These are phyloP conservation scores for Multifurca ochricompacta DNA, from an alignment of 768 basidiomycete genomes.

Conservation along the genomic window DNA sequence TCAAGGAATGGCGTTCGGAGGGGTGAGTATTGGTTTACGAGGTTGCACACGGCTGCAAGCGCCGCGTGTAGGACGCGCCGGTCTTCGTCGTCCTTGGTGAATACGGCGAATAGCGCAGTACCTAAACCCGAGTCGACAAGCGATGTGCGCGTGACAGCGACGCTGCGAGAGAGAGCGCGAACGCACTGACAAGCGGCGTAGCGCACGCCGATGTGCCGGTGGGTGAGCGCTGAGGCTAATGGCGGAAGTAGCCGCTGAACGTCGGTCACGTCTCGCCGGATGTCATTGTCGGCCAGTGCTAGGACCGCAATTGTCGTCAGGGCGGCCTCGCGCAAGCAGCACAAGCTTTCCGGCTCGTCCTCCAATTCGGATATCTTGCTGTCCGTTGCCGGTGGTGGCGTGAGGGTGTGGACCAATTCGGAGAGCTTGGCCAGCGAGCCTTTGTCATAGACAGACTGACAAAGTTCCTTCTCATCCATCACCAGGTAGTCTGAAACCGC, in stretches of 20 bases:
- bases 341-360: slow-evolving; percentile 57
- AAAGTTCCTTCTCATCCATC: slow-evolving; percentile 58
- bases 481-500: slow-evolving; percentile 53
- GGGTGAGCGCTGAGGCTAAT: slow-evolving; percentile 46
- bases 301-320: slow-evolving; percentile 71
- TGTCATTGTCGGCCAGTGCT: slow-evolving; percentile 62
- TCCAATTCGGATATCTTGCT: slow-evolving; percentile 46
- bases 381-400: slow-evolving; percentile 31
- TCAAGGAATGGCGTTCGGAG: slow-evolving; percentile 63
- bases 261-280: slow-evolving; percentile 62
- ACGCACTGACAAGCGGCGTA: slow-evolving; percentile 85
- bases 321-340: slow-evolving; percentile 60
- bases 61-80: slow-evolving; percentile 64
- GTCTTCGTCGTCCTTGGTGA: slow-evolving; percentile 53
- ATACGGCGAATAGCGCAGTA: slow-evolving; percentile 54
- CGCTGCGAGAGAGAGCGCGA: slow-evolving; percentile 69
- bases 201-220: slow-evolving; percentile 65
- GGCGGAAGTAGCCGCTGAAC: slow-evolving; percentile 46
- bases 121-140: slow-evolving; percentile 80
- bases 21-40: slow-evolving; percentile 82
- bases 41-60: slow-evolving; percentile 71
- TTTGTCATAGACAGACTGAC: slow-evolving; percentile 62
- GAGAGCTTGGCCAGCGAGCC: slow-evolving; percentile 54
- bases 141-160: slow-evolving; percentile 75
- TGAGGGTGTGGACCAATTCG: slow-evolving; percentile 43